Evolutionary conservation across 306 rosid genomes (phyloP), one percentile per base, ranked within the genome.

Genomic region (Mimosa pudica): DNA sequence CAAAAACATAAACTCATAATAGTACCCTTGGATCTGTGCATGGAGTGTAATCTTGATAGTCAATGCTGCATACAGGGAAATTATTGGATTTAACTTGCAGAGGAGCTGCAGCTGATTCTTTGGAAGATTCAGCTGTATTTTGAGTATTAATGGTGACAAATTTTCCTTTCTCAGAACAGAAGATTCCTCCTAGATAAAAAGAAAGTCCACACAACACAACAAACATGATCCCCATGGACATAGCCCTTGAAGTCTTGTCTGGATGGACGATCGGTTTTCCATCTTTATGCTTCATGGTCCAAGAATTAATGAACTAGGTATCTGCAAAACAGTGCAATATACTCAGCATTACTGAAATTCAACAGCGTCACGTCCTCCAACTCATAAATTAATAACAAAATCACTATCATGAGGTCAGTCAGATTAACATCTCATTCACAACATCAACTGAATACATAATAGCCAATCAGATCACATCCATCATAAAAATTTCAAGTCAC

Each of bases 21-120:
- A 72, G 41, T 91, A 96, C 99, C 96, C 76, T 93, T 77, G 99
- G 99, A 90, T 96, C 96, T 54, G 98, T 96, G 93, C 99, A 96
- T 13, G 99, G 99, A 61, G 99, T 96, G 86, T 89, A 93, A 83
- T 93, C 99, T 84, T 96, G 99, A 79, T 85, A 91, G 33, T 93
- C 92, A 7, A 10, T 60, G 85, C 92, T 73, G 87, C 99, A 96
- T 77, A 87, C 92, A 35, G 94, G 86, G 82, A 91, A 90, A 71
- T 24, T 48, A 55, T 77, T 49, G 8, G 92, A 54, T 63, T 82
- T 90, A 45, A 88, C 67, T 51, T 84, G 92, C 18, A 96, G 90
- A 57, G 96, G 71, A 69, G 84, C 79, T 71, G 69, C 92, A 7
- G 80, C 70, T 6, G 82, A 10, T 38, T 83, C 89, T 74, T 70